Evolutionary conservation across 257 asterid species (phyloP).

Genomic region (Schizonepeta tenuifolia): DNA sequence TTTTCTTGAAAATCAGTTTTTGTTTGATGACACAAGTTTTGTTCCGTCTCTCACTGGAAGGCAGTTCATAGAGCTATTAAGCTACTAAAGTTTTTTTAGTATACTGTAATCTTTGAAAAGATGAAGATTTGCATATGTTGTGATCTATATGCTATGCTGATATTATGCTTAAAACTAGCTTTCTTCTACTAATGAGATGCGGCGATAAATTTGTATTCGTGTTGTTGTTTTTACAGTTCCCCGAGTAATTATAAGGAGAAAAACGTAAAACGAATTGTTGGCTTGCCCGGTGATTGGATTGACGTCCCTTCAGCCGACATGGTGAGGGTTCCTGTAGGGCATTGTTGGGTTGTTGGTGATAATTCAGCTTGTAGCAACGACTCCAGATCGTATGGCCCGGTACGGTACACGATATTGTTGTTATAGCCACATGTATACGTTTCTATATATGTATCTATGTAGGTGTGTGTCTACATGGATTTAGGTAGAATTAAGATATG

Average conservation of each 20-base stretch:
- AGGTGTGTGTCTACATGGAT: not conserved
- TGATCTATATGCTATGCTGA: not conserved
- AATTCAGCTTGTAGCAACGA: conserved; percentile 74
- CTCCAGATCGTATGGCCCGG: conserved; percentile 84
- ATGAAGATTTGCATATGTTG: conserved; percentile 2
- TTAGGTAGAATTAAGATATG: conserved; percentile 3
- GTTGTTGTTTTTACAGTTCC: conserved; percentile 52
- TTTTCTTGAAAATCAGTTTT: not conserved
- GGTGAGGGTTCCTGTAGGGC: conserved; percentile 78
- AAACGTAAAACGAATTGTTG: conserved; percentile 76
- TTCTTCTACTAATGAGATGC: conserved; percentile 11
- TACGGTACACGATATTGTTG: conserved; percentile 36
- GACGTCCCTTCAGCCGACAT: conserved; percentile 53
- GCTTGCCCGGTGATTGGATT: conserved; percentile 86
- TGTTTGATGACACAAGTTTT: not conserved
- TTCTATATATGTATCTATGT: not conserved
- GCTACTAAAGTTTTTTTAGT: not conserved
- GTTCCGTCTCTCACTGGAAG: not conserved
- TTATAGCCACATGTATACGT: not conserved
- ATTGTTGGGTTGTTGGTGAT: conserved; percentile 97
- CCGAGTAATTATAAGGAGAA: conserved; percentile 66
- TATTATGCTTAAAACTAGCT: conserved; percentile 10
- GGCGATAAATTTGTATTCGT: conserved; percentile 19
- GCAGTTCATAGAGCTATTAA: not conserved
- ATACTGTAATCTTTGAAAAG: not conserved